Evolutionary conservation across 768 basidiomycete genomes (phyloP).

Genomic region (Pholiota microspora): DNA sequence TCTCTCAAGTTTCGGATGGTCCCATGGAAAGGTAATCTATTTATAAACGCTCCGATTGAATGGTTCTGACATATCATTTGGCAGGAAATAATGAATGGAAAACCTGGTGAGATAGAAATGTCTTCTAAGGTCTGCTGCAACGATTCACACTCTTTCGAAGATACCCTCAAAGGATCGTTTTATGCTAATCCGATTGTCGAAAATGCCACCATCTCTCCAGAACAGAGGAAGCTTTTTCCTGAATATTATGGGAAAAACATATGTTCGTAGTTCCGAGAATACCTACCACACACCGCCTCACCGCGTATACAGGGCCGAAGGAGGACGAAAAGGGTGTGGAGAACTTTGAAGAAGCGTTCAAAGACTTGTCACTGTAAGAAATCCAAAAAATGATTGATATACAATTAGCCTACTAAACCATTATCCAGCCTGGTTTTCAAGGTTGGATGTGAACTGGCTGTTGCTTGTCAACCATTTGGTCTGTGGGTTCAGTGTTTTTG

Average conservation of each 20-base stretch:
- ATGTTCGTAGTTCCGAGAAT: constrained; percentile 46
- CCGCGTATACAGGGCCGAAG: constrained; percentile 52
- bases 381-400: not conserved
- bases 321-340: constrained; percentile 57
- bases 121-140: not conserved
- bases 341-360: constrained; percentile 87
- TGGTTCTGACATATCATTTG: constrained; percentile 3
- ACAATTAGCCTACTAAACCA: not conserved
- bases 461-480: constrained; percentile 93
- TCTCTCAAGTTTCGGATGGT: constrained; percentile 87
- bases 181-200: constrained; percentile 88
- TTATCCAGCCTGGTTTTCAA: constrained; percentile 72
- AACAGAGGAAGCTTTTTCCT: constrained; percentile 56
- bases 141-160: constrained; percentile 29
- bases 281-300: not conserved
- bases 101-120: constrained; percentile 51
- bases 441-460: constrained; percentile 78
- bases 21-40: constrained; percentile 77
- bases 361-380: constrained; percentile 66
- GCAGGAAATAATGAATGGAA: constrained; percentile 95
- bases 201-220: constrained; percentile 53
- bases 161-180: constrained; percentile 88
- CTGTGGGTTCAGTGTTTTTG: no score
- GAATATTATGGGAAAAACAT: constrained; percentile 91
- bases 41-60: not conserved